These are phyloP conservation scores for Vitis hybrid DNA, from an alignment of 177 flowering plant species.

Conservation along the genomic window DNA sequence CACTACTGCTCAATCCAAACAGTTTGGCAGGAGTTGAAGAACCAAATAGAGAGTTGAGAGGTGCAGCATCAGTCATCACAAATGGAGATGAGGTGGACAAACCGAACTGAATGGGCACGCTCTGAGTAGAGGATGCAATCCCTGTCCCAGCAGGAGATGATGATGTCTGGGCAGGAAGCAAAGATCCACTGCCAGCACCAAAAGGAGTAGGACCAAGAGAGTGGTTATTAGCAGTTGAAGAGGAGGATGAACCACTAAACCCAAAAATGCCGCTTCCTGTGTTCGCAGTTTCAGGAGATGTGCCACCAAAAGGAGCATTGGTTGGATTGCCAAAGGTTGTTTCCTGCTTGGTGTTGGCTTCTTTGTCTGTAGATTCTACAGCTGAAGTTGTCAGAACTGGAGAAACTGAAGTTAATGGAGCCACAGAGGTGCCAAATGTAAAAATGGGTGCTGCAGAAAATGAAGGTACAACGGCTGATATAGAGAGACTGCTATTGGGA, in stretches of 20 bases:
- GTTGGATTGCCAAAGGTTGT: too few species aligned
- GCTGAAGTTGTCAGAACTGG: too few species aligned
- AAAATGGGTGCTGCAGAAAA: slow-evolving; percentile 24
- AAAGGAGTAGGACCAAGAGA: slow-evolving; percentile 28
- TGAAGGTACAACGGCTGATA: slow-evolving; percentile 25
- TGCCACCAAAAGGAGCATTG: too few species aligned
- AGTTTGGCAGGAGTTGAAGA: slow-evolving; percentile 30
- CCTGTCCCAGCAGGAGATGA: slow-evolving; percentile 23
- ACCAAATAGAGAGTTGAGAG: slow-evolving; percentile 24
- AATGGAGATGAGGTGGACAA: slow-evolving; percentile 49
- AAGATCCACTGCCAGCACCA: slow-evolving; percentile 20
- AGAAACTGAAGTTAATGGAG: too few species aligned
- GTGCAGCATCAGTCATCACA: slow-evolving; percentile 36
- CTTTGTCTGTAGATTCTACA: too few species aligned
- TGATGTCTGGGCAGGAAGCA: slow-evolving; percentile 21
- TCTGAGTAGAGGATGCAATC: slow-evolving; percentile 29
- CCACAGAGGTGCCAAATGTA: slow-evolving; percentile 34
- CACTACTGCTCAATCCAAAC: slow-evolving; percentile 17
- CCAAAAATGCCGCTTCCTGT: too few species aligned
- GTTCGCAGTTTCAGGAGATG: too few species aligned
- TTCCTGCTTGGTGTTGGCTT: too few species aligned
- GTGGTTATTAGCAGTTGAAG: slow-evolving; percentile 30
- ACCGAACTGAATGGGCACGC: slow-evolving; percentile 40
- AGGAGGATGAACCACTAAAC: slow-evolving; percentile 8
- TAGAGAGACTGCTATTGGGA: slow-evolving; percentile 18